These are phyloP conservation scores for Xerocomellus chrysenteron DNA, from an alignment of 768 basidiomycete genomes.

Conservation along the genomic window DNA sequence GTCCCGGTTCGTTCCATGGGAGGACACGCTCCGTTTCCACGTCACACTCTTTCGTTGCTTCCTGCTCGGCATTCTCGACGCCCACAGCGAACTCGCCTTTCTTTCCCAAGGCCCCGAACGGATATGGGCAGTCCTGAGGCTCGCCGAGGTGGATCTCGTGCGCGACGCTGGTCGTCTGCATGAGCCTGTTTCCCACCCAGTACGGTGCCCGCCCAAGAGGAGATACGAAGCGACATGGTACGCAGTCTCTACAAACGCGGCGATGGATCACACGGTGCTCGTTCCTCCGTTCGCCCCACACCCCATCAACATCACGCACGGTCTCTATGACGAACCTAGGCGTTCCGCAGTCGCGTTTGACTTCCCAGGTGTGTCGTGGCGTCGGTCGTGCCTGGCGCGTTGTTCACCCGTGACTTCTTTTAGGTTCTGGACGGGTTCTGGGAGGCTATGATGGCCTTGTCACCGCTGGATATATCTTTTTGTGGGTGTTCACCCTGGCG, in stretches of 20 bases:
- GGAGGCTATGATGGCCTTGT: neutral
- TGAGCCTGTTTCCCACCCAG: neutral
- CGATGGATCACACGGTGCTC: neutral
- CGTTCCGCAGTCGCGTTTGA: neutral
- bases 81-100: neutral
- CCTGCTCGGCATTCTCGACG: neutral
- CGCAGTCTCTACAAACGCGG: too few relatives aligned
- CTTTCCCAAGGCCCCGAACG: neutral
- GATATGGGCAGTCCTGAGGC: neutral
- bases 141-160: neutral
- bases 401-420: neutral
- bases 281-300: neutral
- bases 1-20: conserved; percentile 4
- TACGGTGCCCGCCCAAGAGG: conserved; percentile 12
- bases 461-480: neutral
- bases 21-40: conserved; percentile 17
- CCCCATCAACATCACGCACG: neutral
- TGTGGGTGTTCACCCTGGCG: conserved; percentile 3
- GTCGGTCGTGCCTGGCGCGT: neutral
- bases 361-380: neutral
- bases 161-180: neutral
- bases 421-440: neutral
- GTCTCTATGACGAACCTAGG: neutral
- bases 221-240: conserved; percentile 1
- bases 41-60: conserved; percentile 14